Conservation (phyloP, 495 filamentous ascomycete species). For the Cenococcum geophilum region DNA sequence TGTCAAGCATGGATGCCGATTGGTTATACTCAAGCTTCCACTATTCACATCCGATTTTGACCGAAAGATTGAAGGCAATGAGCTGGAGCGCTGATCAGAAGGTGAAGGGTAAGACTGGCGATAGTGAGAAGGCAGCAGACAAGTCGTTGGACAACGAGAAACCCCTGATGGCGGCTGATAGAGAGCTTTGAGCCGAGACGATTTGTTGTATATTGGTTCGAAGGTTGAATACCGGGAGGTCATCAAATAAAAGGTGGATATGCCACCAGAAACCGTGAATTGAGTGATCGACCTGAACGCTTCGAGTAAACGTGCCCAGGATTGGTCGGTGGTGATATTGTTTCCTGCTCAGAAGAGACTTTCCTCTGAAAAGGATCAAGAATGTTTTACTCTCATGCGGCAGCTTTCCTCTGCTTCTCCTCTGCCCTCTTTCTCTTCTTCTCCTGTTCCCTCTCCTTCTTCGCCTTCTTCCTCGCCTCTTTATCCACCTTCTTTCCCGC, state of each 20-base stretch:
- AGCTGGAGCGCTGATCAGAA: conserved; percentile 69
- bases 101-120: conserved; percentile 33
- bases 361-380: too few relatives aligned
- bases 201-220: neutral
- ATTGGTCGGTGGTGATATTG: too few relatives aligned
- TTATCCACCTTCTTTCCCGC: conserved; percentile 32
- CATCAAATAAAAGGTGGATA: neutral
- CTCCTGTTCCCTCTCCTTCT: conserved; percentile 41
- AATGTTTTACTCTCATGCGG: neutral
- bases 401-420: conserved; percentile 34
- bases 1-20: conserved; percentile 97
- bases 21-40: conserved; percentile 97
- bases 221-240: neutral
- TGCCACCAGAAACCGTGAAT: neutral
- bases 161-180: conserved; percentile 53
- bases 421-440: conserved; percentile 44
- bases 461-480: conserved; percentile 38
- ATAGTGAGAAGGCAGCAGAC: conserved; percentile 34
- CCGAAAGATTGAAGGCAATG: conserved; percentile 84
- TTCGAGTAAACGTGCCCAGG: neutral
- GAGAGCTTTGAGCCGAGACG: conserved; percentile 49
- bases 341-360: too few relatives aligned
- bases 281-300: neutral
- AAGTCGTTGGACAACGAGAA: conserved; percentile 33
- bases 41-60: conserved; percentile 93